A percentile compares a stretch with the other conserved stretches of the same genome.
Evolutionary conservation across 2,329 filamentous ascomycete species (phyloP).

Genomic region (Monilinia fructigena): DNA sequence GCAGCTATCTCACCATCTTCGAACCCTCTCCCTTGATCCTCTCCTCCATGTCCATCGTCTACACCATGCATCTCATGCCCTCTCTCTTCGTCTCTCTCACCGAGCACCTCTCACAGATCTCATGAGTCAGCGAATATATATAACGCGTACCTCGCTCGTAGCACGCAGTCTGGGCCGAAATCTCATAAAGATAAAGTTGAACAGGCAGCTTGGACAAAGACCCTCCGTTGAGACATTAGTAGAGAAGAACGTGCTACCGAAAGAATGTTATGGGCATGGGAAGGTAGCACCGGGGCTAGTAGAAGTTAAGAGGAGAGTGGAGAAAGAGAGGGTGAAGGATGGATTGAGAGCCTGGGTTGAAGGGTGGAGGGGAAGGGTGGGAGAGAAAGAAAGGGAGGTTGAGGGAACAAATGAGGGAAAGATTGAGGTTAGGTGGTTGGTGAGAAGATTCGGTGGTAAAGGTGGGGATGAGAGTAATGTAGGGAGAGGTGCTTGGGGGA

Average conservation of each 20-base stretch:
- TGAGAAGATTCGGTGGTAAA: slow-evolving; percentile 41
- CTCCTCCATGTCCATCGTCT: slow-evolving; percentile 63
- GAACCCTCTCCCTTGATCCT: slow-evolving; percentile 61
- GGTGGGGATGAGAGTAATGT: slow-evolving; percentile 49
- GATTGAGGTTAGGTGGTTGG: slow-evolving; percentile 43
- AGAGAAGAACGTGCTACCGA: slow-evolving; percentile 61
- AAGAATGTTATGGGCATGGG: slow-evolving; percentile 55
- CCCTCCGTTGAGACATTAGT: slow-evolving; percentile 61
- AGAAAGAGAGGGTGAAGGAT: slow-evolving; percentile 68
- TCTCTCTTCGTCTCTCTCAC: slow-evolving; percentile 56
- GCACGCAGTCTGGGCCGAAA: slow-evolving; percentile 63
- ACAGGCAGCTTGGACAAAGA: slow-evolving; percentile 58
- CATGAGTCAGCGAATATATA: slow-evolving; percentile 62
- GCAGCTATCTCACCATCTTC: slow-evolving; percentile 53
- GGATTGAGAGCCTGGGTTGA: slow-evolving; percentile 63
- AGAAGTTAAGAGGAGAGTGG: slow-evolving; percentile 60
- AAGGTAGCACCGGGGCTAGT: slow-evolving; percentile 57
- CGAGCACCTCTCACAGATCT: slow-evolving; percentile 62
- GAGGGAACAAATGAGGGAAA: slow-evolving; percentile 25
- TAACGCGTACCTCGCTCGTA: slow-evolving; percentile 63
- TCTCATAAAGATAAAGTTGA: slow-evolving; percentile 62
- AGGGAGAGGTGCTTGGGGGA: slow-evolving; percentile 39
- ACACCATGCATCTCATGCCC: slow-evolving; percentile 52
- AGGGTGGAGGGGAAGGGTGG: slow-evolving; percentile 41
- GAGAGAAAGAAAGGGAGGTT: slow-evolving; percentile 48